Evolutionary conservation across 345 rosid species (phyloP).

Genomic region (Zanthoxylum bungeanum): DNA sequence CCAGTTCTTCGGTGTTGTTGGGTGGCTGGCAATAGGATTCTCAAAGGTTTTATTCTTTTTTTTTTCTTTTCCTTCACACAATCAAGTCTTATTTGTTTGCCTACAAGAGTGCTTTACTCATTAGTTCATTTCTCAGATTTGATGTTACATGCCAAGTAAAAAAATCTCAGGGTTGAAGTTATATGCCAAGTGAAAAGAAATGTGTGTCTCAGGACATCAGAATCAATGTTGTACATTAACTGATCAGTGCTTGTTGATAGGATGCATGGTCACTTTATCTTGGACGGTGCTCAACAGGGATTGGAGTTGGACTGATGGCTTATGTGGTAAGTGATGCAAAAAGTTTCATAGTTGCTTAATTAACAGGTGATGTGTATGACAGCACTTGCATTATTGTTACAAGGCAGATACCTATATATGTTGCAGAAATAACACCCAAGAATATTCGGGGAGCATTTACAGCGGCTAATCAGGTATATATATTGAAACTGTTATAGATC

Average conservation of each 20-base stretch:
- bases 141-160: neutral
- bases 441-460: conserved; percentile 24
- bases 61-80: neutral
- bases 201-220: neutral
- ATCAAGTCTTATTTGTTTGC: neutral
- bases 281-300: conserved; percentile 31
- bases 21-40: conserved; percentile 55
- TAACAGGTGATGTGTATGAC: neutral
- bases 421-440: conserved; percentile 32
- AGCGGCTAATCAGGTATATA: conserved; percentile 9
- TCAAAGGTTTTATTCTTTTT: conserved; percentile 31
- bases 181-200: neutral
- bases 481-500: neutral
- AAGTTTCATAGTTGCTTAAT: neutral
- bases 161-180: too few relatives aligned
- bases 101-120: neutral
- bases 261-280: conserved; percentile 33
- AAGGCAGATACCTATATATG: conserved; percentile 21
- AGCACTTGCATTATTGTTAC: neutral
- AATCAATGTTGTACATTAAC: neutral
- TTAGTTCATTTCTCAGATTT: neutral
- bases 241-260: conserved; percentile 8
- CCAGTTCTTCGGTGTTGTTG: conserved; percentile 35
- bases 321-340: conserved; percentile 30
- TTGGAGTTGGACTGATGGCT: conserved; percentile 31